Base-by-base conservation (phyloP, 164 flowering plant species). In the Vitis labrusca region DNA sequence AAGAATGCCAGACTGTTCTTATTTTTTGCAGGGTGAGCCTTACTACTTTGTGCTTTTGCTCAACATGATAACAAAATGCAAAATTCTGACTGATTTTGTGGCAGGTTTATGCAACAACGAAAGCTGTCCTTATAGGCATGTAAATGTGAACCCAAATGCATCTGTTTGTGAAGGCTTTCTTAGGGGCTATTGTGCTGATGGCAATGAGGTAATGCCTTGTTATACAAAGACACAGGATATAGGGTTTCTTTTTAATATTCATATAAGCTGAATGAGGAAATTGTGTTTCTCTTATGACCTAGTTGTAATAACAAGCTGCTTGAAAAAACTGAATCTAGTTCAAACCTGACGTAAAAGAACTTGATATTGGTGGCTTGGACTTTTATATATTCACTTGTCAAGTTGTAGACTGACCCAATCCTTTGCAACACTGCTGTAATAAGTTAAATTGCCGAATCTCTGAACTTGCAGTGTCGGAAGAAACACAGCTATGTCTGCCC, bases 1-100 rank as follows among this genome's bases (percentile, higher is more conserved):
- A 74, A 87, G 99, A 76, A 96, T 96, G 99, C 94, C 79, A 67
- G 99, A 96, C 74, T 96, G 99, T 77, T 93, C 97, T 55, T 96
- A 88, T 73, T 96, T 86, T 82, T 70, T 90, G 81, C 93, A 84
- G 83, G 98, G 98, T 92, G 66, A 65, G 55, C 69, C 62, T 53
- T 63, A 30, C 52, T 68, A 29, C 10, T 15, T 70, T 63, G 23
- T 65, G 63, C 19, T 60, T 61, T 30, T 27, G 5, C 63, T 27
- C 13, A 9, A 57, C 19, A 29, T 49, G 51, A 3, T 50, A 32
- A 29, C 29, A 17, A 12, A 19, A 59, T 15, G 15, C 61, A 47
- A 48, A 64, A 57, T 47, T 69, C 71, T 71, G 65, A 70, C 37
- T 52, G 13, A 65, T 65, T 61, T 73, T 37, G 49, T 73, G 27